Evolutionary conservation across 2,329 filamentous ascomycete species (phyloP).

Genomic region (Hymenoscyphus repandus): DNA sequence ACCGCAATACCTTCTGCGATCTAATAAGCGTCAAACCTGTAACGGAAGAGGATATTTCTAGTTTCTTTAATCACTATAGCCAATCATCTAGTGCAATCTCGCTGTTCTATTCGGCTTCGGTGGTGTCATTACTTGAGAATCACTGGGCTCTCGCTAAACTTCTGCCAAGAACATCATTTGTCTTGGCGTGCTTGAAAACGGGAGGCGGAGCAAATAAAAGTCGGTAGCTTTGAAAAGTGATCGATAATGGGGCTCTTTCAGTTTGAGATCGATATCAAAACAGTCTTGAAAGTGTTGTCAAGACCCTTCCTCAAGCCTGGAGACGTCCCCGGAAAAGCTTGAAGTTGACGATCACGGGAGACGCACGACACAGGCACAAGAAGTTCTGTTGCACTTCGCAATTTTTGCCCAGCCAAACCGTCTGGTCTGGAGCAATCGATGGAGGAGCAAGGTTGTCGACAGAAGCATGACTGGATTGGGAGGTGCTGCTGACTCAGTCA

Average conservation of each 20-base stretch:
- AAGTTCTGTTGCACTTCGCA: constrained; percentile 18
- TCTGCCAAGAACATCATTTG: too few relatives aligned
- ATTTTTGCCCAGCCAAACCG: constrained; percentile 11
- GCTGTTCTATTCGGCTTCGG: constrained; percentile 10
- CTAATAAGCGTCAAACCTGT: constrained; percentile 4
- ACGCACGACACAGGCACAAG: neutral
- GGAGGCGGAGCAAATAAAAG: too few relatives aligned
- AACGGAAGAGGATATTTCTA: constrained; percentile 1
- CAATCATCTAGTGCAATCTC: constrained; percentile 14
- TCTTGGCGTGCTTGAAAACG: too few relatives aligned
- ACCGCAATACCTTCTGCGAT: constrained; percentile 8
- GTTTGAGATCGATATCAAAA: too few relatives aligned
- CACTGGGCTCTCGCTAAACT: too few relatives aligned
- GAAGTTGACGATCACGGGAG: neutral
- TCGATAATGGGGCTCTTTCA: too few relatives aligned
- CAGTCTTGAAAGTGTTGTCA: too few relatives aligned
- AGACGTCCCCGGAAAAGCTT: neutral
- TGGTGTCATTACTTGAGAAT: constrained; percentile 11
- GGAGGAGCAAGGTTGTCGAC: neutral
- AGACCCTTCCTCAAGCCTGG: neutral
- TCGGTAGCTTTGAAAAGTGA: too few relatives aligned
- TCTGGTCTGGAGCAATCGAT: constrained; percentile 3
- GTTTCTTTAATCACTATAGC: constrained; percentile 9
- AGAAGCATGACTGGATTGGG: too few relatives aligned
- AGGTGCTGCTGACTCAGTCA: neutral